Percentiles rank a stretch among this genome's conserved stretches.
Evolutionary conservation across 208 protist genomes (phyloP).

Genomic region (Leishmania aethiopica): DNA sequence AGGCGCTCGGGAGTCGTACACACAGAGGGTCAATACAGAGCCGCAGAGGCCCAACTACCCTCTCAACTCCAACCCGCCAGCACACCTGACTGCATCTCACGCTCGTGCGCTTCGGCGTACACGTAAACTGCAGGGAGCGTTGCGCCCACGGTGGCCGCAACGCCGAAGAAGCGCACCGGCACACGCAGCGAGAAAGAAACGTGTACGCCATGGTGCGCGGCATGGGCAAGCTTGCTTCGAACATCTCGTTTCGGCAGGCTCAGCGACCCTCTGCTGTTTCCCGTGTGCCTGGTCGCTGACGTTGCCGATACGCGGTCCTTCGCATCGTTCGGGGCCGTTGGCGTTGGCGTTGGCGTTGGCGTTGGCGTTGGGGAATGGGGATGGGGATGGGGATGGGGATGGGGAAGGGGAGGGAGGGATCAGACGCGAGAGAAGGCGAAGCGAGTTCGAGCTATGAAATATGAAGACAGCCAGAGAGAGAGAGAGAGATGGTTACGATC

Average conservation of each 20-base stretch:
- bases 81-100: background rate
- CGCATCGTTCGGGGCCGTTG: too few relatives aligned
- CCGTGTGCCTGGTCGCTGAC: too few relatives aligned
- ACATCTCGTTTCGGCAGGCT: background rate
- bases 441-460: background rate
- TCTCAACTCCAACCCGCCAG: background rate
- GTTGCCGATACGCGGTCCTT: too few relatives aligned
- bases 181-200: background rate
- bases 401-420: background rate
- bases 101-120: background rate
- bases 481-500: background rate
- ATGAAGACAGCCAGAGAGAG: background rate
- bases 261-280: background rate
- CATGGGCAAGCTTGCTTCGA: background rate
- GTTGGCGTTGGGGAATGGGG: too few relatives aligned
- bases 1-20: background rate
- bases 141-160: background rate
- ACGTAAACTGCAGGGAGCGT: background rate
- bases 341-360: too few relatives aligned
- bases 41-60: background rate
- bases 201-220: background rate
- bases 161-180: background rate
- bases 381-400: too few relatives aligned
- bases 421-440: background rate
- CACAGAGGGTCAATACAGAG: too few relatives aligned